Conservation (phyloP, 495 filamentous ascomycete species). For the Cryomyces minteri region DNA sequence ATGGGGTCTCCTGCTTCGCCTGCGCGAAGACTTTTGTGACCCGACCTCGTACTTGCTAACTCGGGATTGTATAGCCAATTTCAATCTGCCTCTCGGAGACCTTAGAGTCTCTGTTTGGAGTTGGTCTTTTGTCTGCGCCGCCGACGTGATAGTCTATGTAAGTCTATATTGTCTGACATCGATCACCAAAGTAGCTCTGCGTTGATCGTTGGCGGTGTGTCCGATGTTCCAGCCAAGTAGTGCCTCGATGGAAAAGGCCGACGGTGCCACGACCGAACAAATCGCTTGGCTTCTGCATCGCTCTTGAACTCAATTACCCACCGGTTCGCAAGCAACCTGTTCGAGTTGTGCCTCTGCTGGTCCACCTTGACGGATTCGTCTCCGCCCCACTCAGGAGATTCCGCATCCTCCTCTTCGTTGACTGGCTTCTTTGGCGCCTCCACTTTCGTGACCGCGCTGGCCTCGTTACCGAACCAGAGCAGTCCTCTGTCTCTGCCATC, state of each 20-base stretch:
- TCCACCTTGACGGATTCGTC: not conserved
- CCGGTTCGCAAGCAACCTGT: conserved; percentile 1
- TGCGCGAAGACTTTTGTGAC: too few relatives aligned
- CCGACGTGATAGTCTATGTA: too few relatives aligned
- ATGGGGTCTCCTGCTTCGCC: too few relatives aligned
- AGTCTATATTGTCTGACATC: too few relatives aligned
- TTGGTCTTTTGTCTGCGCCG: too few relatives aligned
- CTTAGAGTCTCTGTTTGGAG: too few relatives aligned
- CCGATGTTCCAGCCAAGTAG: not conserved
- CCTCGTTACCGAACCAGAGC: not conserved
- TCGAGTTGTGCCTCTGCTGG: not conserved
- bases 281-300: conserved; percentile 13
- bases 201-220: not conserved
- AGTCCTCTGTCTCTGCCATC: not conserved
- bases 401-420: not conserved
- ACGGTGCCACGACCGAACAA: conserved; percentile 16
- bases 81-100: too few relatives aligned
- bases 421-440: not conserved
- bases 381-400: not conserved
- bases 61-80: too few relatives aligned
- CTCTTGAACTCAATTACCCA: conserved; percentile 17
- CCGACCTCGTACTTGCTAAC: too few relatives aligned
- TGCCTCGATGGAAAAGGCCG: conserved; percentile 1
- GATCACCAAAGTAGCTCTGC: not conserved
- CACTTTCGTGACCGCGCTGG: not conserved